Evolutionary conservation across 2,329 filamentous ascomycete genomes (phyloP), one percentile per base, ranked within the genome.

Genomic region (Lachnellula hyalina): DNA sequence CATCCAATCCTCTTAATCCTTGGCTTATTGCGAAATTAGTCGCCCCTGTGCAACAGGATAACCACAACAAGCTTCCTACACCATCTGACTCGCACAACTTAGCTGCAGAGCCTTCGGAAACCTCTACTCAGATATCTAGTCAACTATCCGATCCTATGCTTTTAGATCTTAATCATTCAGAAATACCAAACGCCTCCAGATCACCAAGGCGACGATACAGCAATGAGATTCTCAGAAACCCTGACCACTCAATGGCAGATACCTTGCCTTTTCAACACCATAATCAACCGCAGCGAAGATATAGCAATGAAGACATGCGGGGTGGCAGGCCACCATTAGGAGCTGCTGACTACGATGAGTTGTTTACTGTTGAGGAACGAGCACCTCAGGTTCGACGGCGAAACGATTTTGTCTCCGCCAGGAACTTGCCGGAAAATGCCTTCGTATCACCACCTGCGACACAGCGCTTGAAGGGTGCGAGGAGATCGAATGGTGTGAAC

Each of bases 11-110:
- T 21, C 57, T 73, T 5, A 74, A 75, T 53, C 73, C 72, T 21
- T 75, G 72, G 72, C 56, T 67, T 6, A 72, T 74, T 58, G 71
- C 73, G 28, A 74, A 71, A 56, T 65, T 72, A 63, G 70, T 62
- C 35, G 60, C 65, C n/a, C 58, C 65, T 32, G 46, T 61, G 35
- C 58, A 50, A 21, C 47, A 21, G 25, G 38, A 19, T 42, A 28
- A 17, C 28, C 17, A 21, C 7, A 21, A 52, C 21, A 51, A 14
- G 55, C 40, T 61, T 34, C 35, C 51, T 21, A 19, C 25, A 15
- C 25, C 19, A 25, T 44, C 25, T 15, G 46, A 12, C 21, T 12
- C 21, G 34, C 42, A 36, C 15, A n/a, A 17, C 35, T 57, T 51
- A 21, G 57, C 56, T 14, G 54, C 53, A 35, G 54, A 60, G n/a